These are phyloP conservation scores for Venturia effusa DNA, from an alignment of 2,329 filamentous ascomycete genomes.

Conservation along the genomic window DNA sequence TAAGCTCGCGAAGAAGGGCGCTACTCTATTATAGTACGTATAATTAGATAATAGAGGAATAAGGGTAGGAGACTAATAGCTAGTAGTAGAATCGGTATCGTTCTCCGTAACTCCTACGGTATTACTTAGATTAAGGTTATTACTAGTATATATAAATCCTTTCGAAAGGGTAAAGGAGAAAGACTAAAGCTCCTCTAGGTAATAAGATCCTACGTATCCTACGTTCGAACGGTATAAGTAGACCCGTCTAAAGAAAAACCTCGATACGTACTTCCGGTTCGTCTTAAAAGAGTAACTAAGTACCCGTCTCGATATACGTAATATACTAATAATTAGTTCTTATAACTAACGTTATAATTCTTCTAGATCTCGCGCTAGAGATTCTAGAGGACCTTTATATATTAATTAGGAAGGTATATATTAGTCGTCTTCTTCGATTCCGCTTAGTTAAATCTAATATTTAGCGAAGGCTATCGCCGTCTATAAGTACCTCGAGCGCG, in stretches of 20 bases:
- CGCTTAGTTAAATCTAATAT: background rate
- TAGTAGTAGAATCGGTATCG: slow-evolving; percentile 65
- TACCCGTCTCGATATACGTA: slow-evolving; percentile 2
- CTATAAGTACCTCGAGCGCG: slow-evolving; percentile 98
- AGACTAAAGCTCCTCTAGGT: slow-evolving; percentile 47
- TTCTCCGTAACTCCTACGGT: slow-evolving; percentile 96
- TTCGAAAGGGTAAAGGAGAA: slow-evolving; percentile 7
- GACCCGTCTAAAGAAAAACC: slow-evolving; percentile 26
- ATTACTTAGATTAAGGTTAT: slow-evolving; percentile 96
- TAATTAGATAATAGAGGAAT: background rate
- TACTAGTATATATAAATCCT: slow-evolving; percentile 55
- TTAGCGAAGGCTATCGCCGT: slow-evolving; percentile 72
- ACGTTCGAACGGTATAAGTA: slow-evolving; percentile 85
- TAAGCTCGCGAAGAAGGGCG: slow-evolving; percentile 98
- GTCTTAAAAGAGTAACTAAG: background rate
- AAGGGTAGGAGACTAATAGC: background rate
- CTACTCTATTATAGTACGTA: slow-evolving; percentile 71
- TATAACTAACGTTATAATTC: slow-evolving; percentile 83
- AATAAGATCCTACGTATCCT: slow-evolving; percentile 99
- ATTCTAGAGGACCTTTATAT: slow-evolving; percentile 99
- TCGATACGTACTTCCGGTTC: background rate
- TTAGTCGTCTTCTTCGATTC: background rate
- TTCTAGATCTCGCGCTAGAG: slow-evolving; percentile 92
- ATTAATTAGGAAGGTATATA: slow-evolving; percentile 99
- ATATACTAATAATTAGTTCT: slow-evolving; percentile 76